Evolutionary conservation across 2,329 filamentous ascomycete genomes (phyloP).

Genomic region (Didymella pomorum): DNA sequence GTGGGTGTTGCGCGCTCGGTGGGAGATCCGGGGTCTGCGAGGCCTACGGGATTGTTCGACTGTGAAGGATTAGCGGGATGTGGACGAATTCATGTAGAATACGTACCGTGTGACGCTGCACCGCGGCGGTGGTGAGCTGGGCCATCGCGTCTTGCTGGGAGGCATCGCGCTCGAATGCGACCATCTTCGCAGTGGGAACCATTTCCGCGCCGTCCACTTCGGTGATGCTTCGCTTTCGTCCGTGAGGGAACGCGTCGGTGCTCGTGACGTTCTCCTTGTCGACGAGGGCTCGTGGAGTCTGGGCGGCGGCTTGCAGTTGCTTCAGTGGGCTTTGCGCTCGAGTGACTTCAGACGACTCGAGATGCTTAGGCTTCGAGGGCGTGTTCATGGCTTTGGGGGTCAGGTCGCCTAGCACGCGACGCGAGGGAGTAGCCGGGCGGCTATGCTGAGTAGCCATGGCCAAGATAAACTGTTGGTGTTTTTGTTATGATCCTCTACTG

Average conservation of each 20-base stretch:
- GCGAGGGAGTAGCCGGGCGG: slow-evolving; percentile 40
- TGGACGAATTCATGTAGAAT: slow-evolving; percentile 18
- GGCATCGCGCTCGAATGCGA: slow-evolving; percentile 34
- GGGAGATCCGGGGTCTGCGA: slow-evolving; percentile 42
- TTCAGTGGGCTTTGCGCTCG: slow-evolving; percentile 47
- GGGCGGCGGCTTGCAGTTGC: slow-evolving; percentile 41
- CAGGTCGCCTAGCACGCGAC: slow-evolving; percentile 49
- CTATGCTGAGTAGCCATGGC: slow-evolving; percentile 38
- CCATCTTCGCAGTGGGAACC: slow-evolving; percentile 36
- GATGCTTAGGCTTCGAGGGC: slow-evolving; percentile 33
- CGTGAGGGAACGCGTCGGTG: slow-evolving; percentile 27
- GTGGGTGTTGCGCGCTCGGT: slow-evolving; percentile 48
- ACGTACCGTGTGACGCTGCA: slow-evolving; percentile 42
- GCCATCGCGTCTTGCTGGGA: slow-evolving; percentile 21
- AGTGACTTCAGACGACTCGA: slow-evolving; percentile 33
- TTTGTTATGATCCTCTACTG: slow-evolving; percentile 34
- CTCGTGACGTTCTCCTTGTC: slow-evolving; percentile 43
- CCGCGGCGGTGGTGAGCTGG: slow-evolving; percentile 35
- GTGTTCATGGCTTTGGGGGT: slow-evolving; percentile 47
- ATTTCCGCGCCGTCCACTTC: slow-evolving; percentile 47
- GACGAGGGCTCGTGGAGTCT: slow-evolving; percentile 31
- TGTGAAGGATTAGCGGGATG: slow-evolving; percentile 31
- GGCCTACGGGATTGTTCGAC: slow-evolving; percentile 39
- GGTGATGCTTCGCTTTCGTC: slow-evolving; percentile 48
- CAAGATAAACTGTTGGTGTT: slow-evolving; percentile 15